phyloP scores from a whole-genome alignment of 2,329 filamentous ascomycete genomes.

The Diaporthe nobilis region DNA sequence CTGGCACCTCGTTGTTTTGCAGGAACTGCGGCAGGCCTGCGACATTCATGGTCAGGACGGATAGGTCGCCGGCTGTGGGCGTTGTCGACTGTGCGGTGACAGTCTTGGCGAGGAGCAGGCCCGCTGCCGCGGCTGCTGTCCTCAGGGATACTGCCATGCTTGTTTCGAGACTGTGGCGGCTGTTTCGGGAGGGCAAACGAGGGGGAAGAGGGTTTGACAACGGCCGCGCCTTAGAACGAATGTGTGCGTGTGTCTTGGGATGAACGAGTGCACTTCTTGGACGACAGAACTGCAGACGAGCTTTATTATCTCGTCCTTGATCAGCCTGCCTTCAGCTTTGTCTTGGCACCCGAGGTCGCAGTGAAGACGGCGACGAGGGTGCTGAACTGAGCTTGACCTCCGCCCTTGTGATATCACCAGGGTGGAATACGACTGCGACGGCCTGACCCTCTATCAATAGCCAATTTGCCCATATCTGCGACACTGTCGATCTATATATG shows the following conservation, averaged over 20 bases:
- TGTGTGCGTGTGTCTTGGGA: constrained; percentile 2
- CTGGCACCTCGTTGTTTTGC: constrained; percentile 72
- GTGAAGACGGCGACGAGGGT: constrained; percentile 1
- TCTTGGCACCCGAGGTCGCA: not conserved
- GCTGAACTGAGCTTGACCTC: not conserved
- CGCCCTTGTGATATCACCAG: constrained; percentile 18
- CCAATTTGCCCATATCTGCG: constrained; percentile 24
- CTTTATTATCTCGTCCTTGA: constrained; percentile 17
- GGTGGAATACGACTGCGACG: constrained; percentile 15
- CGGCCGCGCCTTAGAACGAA: not conserved
- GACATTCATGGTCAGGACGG: constrained; percentile 70
- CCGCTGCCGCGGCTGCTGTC: constrained; percentile 29
- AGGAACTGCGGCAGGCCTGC: constrained; percentile 71
- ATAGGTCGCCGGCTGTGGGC: constrained; percentile 57
- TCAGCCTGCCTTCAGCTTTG: not conserved
- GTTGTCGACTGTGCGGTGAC: constrained; percentile 11
- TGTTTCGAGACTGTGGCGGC: constrained; percentile 1
- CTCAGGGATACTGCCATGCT: constrained; percentile 17
- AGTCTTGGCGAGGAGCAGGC: constrained; percentile 30
- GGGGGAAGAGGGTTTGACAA: not conserved
- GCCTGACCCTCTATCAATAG: constrained; percentile 3
- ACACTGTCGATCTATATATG: constrained; percentile 30
- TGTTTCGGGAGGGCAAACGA: not conserved
- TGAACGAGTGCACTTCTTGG: constrained; percentile 6
- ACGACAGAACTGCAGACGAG: not conserved